Conservation (phyloP, 352 stramenopile species). For the Phytophthora boehmeriae region DNA sequence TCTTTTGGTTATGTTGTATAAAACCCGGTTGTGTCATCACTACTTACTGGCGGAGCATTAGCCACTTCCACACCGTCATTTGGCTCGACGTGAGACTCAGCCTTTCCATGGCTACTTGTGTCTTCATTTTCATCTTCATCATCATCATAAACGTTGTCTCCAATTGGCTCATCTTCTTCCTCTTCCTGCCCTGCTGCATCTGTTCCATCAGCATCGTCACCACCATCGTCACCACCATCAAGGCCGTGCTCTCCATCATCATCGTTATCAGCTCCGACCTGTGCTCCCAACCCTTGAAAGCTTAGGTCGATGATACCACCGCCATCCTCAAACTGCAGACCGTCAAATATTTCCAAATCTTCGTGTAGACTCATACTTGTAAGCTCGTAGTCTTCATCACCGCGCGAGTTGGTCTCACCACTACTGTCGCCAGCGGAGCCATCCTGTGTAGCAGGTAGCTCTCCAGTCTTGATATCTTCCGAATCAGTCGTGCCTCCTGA, state of each 20-base stretch:
- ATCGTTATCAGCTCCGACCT: slow-evolving; percentile 27
- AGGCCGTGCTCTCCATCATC: slow-evolving; percentile 32
- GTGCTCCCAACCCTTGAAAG: slow-evolving; percentile 31
- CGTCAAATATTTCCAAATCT: slow-evolving; percentile 86
- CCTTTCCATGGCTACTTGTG: slow-evolving; percentile 12
- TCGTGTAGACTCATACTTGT: slow-evolving; percentile 80
- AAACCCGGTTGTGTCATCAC: slow-evolving; percentile 22
- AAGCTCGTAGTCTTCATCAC: slow-evolving; percentile 65
- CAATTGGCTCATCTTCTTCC: slow-evolving; percentile 49
- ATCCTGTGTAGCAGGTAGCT: neutral
- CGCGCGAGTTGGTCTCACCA: slow-evolving; percentile 4
- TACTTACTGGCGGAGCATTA: neutral
- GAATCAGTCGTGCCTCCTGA: slow-evolving; percentile 36
- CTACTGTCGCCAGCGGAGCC: neutral
- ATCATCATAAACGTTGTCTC: slow-evolving; percentile 62
- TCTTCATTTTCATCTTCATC: slow-evolving; percentile 65
- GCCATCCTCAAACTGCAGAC: slow-evolving; percentile 85
- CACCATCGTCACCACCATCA: slow-evolving; percentile 33
- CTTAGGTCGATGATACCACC: slow-evolving; percentile 84
- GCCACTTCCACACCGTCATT: slow-evolving; percentile 1
- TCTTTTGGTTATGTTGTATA: slow-evolving; percentile 28
- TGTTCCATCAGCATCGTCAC: slow-evolving; percentile 30
- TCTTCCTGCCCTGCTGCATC: slow-evolving; percentile 46
- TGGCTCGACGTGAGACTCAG: slow-evolving; percentile 9
- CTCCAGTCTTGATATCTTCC: slow-evolving; percentile 36